Evolutionary conservation across 176 grass and related monocot species (phyloP).

Genomic region (Cymbopogon citratus): DNA sequence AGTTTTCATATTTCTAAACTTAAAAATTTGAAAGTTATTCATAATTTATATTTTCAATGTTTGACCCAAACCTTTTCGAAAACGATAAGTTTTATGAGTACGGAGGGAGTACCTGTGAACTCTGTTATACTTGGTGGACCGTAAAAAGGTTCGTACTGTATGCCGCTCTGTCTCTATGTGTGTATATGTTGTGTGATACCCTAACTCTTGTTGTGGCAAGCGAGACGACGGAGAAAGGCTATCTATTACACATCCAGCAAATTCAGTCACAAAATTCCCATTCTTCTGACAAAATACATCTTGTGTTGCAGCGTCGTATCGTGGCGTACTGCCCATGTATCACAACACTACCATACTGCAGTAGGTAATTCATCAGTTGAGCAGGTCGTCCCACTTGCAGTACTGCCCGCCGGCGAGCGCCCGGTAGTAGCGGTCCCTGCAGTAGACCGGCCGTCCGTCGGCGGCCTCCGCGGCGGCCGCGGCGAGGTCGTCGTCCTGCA

Average conservation of each 20-base stretch:
- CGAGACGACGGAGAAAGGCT: neutral
- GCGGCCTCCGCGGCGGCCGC: slow-evolving; percentile 74
- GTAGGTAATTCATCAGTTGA: slow-evolving; percentile 37
- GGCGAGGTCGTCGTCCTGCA: slow-evolving; percentile 73
- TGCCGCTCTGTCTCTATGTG: no score
- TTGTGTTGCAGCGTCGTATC: neutral
- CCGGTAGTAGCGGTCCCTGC: slow-evolving; percentile 85
- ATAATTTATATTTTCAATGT: no score
- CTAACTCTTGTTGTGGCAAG: neutral
- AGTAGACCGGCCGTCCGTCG: slow-evolving; percentile 89
- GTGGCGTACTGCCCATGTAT: slow-evolving; percentile 3
- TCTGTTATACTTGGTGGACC: no score
- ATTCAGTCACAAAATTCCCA: slow-evolving; percentile 3
- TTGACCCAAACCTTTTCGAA: no score
- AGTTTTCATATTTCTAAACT: no score
- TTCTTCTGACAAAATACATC: slow-evolving; percentile 11
- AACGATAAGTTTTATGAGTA: no score
- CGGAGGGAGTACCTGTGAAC: no score
- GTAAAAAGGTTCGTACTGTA: no score
- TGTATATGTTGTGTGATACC: no score
- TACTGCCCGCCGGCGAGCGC: slow-evolving; percentile 90
- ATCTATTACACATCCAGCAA: neutral
- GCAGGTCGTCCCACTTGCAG: slow-evolving; percentile 90
- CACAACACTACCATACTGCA: neutral
- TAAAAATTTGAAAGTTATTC: no score